Conservation (phyloP, 108 stramenopile species). For the Craspedostauros australis region DNA sequence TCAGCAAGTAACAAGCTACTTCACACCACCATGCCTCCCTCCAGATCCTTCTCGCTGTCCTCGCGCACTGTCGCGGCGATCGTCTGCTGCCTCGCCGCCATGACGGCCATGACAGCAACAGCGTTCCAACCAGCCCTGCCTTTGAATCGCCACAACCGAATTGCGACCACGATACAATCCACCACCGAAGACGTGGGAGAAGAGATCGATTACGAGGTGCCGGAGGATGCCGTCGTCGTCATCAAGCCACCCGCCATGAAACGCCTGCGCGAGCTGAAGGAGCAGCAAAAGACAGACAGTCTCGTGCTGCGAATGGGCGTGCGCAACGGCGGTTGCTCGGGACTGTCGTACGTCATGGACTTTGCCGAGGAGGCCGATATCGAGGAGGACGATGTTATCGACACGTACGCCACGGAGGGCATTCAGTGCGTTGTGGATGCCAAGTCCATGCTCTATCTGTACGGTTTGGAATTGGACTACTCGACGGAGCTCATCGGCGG, state of each 20-base stretch:
- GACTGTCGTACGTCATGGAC: conserved; percentile 92
- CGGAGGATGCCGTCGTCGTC: conserved; percentile 67
- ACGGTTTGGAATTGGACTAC: conserved; percentile 93
- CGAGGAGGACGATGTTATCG: conserved; percentile 78
- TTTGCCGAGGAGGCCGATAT: conserved; percentile 74
- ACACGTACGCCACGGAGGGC: conserved; percentile 51
- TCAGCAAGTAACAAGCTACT: no score
- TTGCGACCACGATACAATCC: neutral
- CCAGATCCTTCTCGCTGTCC: no score
- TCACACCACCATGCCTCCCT: no score
- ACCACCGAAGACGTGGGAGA: conserved; percentile 3
- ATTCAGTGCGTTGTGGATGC: conserved; percentile 91
- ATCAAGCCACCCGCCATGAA: conserved; percentile 80
- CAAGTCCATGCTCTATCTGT: conserved; percentile 91
- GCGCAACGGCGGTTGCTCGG: conserved; percentile 90
- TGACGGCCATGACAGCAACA: no score
- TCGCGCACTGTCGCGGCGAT: no score
- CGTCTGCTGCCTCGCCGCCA: no score
- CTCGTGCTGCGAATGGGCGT: conserved; percentile 93
- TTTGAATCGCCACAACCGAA: no score
- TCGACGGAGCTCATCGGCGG: conserved; percentile 94
- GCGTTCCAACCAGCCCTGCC: no score
- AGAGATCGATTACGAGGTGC: conserved; percentile 32
- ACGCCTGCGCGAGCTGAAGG: conserved; percentile 69
- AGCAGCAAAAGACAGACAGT: conserved; percentile 40